Base-by-base conservation (phyloP, 345 rosid genomes). In the Moricandia moricandioides region DNA sequence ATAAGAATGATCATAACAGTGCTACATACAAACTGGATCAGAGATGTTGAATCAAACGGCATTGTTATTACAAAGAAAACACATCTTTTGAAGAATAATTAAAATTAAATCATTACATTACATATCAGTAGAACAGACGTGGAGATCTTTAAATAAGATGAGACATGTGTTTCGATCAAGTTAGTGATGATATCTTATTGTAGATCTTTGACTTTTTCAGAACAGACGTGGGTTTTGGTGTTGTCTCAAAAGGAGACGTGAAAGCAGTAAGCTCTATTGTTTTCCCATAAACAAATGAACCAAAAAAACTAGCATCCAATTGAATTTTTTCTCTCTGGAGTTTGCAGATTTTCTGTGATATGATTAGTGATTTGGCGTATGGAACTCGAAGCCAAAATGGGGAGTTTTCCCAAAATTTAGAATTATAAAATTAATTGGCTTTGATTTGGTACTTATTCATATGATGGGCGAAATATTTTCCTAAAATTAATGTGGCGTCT, bases 131-230 rank as follows among this genome's bases (percentile, higher is more conserved):
- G 37, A 57, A 57, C 65, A 21, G 59, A 34, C 18, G 39, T 17
- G n/a, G 61, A 4, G 14, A 16, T 14, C 29, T 63, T 37, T 21
- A 21, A 21, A 21, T 21, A 55, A 43, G 59, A 65, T 4, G 71
- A 40, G 47, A 55, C 16, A 37, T 11, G 70, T 4, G 45, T 55
- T 55, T 37, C 29, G 56, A 73, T 55, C 16, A 56, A 67, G 67
- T 9, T 0, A 73, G 14, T 40, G 71, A 30, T 40, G 71, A 30
- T 30, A 6, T 8, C 1, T 43, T 26, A 21, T 55, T 39, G 64
- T 33, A 65, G 71, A 74, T 65, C 37, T 33, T 65, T 65, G 52
- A 65, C 59, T 66, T n/a, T 43, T 29, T 56, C 17, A 65, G 64
- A 73, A 8, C 49, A 65, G 34, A 65, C 68, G 51, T 55, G 64